Evolutionary conservation across 495 filamentous ascomycete genomes (phyloP), one percentile per base, ranked within the genome.

Genomic region (Aspergillus diversus): DNA sequence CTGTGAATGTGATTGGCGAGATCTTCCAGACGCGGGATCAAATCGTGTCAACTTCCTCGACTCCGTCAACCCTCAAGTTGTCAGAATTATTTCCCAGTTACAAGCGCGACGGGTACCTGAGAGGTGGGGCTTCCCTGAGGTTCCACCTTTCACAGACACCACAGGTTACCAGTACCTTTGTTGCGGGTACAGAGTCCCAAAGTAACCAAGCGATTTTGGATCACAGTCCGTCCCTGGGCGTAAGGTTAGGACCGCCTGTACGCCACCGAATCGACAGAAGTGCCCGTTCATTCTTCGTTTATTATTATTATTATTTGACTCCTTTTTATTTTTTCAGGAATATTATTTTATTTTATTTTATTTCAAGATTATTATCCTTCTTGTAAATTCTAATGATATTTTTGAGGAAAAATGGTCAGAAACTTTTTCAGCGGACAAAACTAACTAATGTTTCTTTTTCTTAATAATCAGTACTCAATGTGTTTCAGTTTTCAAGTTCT

Each of bases 71-170:
- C 39, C 7, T 8, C 13, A 7, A 37, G 52, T 5, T n/a, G 33
- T 48, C 55, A 37, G 52, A 47, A 61, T 27, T 27, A 27, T 42
- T 64, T 60, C 48, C 32, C 43, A 57, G 52, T 33, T 57, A 64
- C 61, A 66, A 59, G 51, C 51, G 61, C 54, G 57, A 48, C 60
- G 63, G 68, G 68, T 67, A 67, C 68, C 68, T 71, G 68, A 66
- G 59, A 63, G 37, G 68, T 70, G 68, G 68, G 63, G 56, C 68
- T 27, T 27, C 57, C 33, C 50, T 55, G 31, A 59, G 43, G 35
- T 66, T 64, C 63, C 57, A 49, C 61, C 60, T 58, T 55, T 59
- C 48, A 63, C 9, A 58, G 57, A 27, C 21, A 27, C 21, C 21
- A 27, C 21, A 27, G 60, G 63, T 65, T 63, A 35, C 50, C 37